Conservation (phyloP, 306 rosid species). For the Heteromeles arbutifolia region DNA sequence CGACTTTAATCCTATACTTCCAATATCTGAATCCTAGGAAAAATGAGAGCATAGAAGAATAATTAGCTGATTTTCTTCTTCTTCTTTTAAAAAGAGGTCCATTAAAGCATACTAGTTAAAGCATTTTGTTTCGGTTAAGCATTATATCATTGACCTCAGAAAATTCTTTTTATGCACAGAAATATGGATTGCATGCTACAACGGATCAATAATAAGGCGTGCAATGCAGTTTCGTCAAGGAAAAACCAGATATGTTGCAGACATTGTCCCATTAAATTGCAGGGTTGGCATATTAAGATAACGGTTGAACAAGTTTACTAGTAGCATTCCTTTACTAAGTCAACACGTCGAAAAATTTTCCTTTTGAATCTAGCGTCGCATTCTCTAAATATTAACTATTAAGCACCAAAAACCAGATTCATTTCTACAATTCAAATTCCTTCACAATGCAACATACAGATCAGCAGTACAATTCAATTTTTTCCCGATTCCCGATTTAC, state of each 20-base stretch:
- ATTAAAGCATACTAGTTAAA: background rate
- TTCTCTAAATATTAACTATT: background rate
- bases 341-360: background rate
- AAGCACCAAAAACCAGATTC: background rate
- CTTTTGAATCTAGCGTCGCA: background rate
- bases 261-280: background rate
- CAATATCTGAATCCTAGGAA: conserved; percentile 37
- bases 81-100: background rate
- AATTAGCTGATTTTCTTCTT: background rate
- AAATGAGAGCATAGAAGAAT: background rate
- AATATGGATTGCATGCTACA: background rate
- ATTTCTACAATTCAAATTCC: background rate
- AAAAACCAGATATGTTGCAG: background rate
- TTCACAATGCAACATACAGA: background rate
- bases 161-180: background rate
- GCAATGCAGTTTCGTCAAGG: background rate
- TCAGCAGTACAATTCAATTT: too few species aligned
- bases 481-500: too few species aligned
- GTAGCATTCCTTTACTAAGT: background rate
- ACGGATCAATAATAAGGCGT: background rate
- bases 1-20: conserved; percentile 26
- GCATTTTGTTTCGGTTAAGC: background rate
- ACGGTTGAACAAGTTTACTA: background rate
- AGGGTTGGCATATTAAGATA: background rate
- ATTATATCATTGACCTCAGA: background rate